phyloP scores from a whole-genome alignment of 495 filamentous ascomycete species.

The Penicillium bialowiezense region DNA sequence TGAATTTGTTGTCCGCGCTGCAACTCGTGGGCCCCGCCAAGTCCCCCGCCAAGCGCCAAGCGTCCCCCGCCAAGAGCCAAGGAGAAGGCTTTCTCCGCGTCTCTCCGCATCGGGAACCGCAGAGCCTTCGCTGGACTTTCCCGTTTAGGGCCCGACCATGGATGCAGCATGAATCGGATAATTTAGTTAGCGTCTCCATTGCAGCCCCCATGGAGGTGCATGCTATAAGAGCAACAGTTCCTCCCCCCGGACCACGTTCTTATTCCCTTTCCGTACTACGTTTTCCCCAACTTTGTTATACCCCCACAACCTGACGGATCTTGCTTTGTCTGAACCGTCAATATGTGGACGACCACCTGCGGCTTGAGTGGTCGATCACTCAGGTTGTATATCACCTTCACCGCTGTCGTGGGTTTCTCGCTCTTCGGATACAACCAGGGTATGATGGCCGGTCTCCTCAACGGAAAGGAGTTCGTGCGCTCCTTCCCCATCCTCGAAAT shows the following conservation, averaged over 20 bases:
- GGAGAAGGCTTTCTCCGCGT: conserved; percentile 4
- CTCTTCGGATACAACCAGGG: conserved; percentile 28
- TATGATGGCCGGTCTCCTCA: conserved; percentile 25
- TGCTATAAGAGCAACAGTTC: conserved; percentile 13
- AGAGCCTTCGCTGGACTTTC: conserved; percentile 15
- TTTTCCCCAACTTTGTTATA: conserved; percentile 3
- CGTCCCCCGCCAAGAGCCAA: conserved; percentile 15
- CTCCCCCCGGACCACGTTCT: not conserved
- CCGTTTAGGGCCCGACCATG: conserved; percentile 7
- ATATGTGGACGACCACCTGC: conserved; percentile 23
- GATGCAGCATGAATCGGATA: not conserved
- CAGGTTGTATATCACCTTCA: conserved; percentile 22
- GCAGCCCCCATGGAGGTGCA: conserved; percentile 6
- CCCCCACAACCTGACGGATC: conserved; percentile 5
- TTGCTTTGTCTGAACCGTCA: conserved; percentile 13
- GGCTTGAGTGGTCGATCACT: conserved; percentile 18
- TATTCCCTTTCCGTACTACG: not conserved
- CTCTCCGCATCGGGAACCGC: conserved; percentile 8
- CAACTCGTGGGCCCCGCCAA: not conserved
- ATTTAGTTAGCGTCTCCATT: conserved; percentile 1
- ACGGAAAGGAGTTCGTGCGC: conserved; percentile 15
- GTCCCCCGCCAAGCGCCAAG: conserved; percentile 1
- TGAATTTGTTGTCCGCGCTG: conserved; percentile 2
- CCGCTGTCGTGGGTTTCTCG: conserved; percentile 24
- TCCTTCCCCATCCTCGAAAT: conserved; percentile 15